A percentile compares a stretch with the other conserved stretches of the same genome.
Conservation (phyloP, 352 stramenopile species). For the Globisporangium cylindrosporum region DNA sequence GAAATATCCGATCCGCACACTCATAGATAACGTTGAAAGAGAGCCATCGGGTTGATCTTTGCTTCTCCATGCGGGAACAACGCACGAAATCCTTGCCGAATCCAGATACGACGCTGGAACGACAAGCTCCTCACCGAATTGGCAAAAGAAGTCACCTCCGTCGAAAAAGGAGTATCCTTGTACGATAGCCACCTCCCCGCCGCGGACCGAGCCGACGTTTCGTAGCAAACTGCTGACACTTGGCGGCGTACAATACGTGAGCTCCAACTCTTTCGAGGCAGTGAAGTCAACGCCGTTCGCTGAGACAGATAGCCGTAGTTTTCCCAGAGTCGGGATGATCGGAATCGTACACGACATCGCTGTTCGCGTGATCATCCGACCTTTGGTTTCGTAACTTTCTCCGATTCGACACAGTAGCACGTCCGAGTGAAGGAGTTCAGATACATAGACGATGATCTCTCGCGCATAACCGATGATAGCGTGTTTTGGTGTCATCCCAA, state of each 20-base stretch:
- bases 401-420: slow-evolving; percentile 34
- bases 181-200: slow-evolving; percentile 26
- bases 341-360: slow-evolving; percentile 32
- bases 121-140: slow-evolving; percentile 15
- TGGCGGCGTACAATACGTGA: slow-evolving; percentile 23
- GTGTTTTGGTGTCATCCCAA: slow-evolving; percentile 27
- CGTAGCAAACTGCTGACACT: slow-evolving; percentile 6
- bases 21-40: background rate
- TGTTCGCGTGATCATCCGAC: slow-evolving; percentile 23
- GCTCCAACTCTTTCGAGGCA: slow-evolving; percentile 13
- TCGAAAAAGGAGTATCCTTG: slow-evolving; percentile 22
- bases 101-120: slow-evolving; percentile 18
- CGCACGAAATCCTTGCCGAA: slow-evolving; percentile 17
- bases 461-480: slow-evolving; percentile 23
- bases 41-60: background rate
- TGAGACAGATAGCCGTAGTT: slow-evolving; percentile 25
- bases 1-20: background rate
- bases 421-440: slow-evolving; percentile 18
- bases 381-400: slow-evolving; percentile 17
- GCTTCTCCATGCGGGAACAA: slow-evolving; percentile 25
- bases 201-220: slow-evolving; percentile 28
- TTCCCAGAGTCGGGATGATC: slow-evolving; percentile 10
- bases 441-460: slow-evolving; percentile 24
- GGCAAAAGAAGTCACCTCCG: slow-evolving; percentile 21
- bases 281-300: slow-evolving; percentile 44